Evolutionary conservation across 352 stramenopile genomes (phyloP).

Genomic region (Aphanomyces astaci): DNA sequence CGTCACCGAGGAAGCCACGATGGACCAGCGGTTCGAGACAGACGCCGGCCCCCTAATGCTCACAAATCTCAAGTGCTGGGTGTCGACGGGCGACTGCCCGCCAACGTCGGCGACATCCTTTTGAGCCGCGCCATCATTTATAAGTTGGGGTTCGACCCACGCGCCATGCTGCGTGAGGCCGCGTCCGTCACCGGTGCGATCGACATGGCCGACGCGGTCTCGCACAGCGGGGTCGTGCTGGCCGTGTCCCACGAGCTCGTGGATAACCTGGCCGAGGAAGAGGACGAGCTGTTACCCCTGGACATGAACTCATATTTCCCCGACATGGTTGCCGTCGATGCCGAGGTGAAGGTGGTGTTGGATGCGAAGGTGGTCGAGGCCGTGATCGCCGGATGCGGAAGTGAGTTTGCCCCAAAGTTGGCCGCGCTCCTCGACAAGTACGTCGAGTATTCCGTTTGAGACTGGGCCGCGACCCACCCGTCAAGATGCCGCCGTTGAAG

Average conservation of each 20-base stretch:
- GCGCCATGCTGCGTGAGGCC: background rate
- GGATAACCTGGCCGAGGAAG: background rate
- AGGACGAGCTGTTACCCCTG: background rate
- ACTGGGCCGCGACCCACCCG: slow-evolving; percentile 1
- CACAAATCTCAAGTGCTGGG: background rate
- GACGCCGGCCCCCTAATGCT: background rate
- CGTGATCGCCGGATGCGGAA: background rate
- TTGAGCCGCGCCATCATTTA: too few species aligned
- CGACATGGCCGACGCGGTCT: background rate
- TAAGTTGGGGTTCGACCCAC: too few species aligned
- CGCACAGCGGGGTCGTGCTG: background rate
- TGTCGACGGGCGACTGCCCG: too few species aligned
- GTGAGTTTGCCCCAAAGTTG: background rate
- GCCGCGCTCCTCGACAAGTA: background rate
- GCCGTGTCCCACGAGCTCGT: background rate
- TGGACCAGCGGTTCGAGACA: background rate
- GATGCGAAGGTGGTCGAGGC: slow-evolving; percentile 5
- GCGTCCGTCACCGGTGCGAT: background rate
- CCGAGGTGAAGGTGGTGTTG: too few species aligned
- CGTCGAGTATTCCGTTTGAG: slow-evolving; percentile 8
- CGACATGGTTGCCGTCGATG: background rate
- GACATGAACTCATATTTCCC: background rate
- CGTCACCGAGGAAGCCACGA: background rate
- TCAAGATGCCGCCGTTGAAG: slow-evolving; percentile 11
- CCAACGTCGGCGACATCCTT: too few species aligned